Percentiles rank a stretch among this genome's conserved stretches.
These are phyloP conservation scores for Volutella citrinella DNA, from an alignment of 2,329 filamentous ascomycete genomes.

Conservation along the genomic window DNA sequence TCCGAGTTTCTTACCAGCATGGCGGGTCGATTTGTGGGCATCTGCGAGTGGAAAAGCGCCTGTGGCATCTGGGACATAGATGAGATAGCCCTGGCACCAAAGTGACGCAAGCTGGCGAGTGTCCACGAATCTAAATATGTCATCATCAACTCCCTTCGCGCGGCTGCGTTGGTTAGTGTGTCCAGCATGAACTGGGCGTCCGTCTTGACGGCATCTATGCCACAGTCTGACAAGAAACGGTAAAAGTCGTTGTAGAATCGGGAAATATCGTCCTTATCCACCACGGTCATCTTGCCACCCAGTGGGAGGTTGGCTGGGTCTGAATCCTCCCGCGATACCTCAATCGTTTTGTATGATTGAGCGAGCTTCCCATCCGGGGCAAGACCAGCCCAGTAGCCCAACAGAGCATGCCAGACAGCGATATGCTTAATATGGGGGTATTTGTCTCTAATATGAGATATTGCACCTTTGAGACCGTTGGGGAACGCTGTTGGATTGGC, in stretches of 20 bases:
- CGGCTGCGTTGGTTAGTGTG: constrained; percentile 63
- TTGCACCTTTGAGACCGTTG: constrained; percentile 68
- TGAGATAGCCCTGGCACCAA: constrained; percentile 75
- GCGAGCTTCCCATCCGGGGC: constrained; percentile 72
- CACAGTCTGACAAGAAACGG: constrained; percentile 67
- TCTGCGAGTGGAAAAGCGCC: constrained; percentile 79
- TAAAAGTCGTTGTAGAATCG: constrained; percentile 93
- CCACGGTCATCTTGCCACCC: constrained; percentile 66
- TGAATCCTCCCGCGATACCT: constrained; percentile 49
- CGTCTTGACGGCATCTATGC: constrained; percentile 86
- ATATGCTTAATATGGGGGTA: constrained; percentile 77
- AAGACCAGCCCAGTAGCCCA: constrained; percentile 91
- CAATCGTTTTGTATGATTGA: constrained; percentile 72
- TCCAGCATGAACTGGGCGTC: constrained; percentile 92
- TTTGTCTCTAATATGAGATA: constrained; percentile 64
- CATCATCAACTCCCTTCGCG: constrained; percentile 68
- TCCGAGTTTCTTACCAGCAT: constrained; percentile 82
- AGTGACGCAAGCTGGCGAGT: constrained; percentile 72
- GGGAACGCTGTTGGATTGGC: constrained; percentile 80
- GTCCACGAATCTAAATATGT: constrained; percentile 86
- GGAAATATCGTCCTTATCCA: constrained; percentile 70
- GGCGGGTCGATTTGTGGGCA: constrained; percentile 71
- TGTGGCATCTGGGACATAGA: constrained; percentile 94
- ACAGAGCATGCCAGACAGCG: constrained; percentile 89
- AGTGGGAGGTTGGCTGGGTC: constrained; percentile 45